phyloP scores from a whole-genome alignment of 2,329 filamentous ascomycete species.

The Saccharata proteae region DNA sequence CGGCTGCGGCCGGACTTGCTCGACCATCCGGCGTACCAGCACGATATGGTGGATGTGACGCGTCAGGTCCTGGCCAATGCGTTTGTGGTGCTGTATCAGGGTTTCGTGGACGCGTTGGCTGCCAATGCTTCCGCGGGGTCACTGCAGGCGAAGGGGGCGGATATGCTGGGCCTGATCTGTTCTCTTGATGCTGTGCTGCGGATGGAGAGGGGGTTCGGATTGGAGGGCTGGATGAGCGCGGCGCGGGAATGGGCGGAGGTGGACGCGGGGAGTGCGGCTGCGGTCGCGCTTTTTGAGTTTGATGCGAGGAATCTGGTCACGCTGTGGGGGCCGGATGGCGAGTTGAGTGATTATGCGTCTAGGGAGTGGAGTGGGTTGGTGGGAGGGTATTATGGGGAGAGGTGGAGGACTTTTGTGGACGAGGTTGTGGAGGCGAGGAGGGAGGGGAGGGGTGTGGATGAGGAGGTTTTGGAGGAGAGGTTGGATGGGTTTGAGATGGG shows the following conservation, averaged over 20 bases:
- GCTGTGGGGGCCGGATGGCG: conserved; percentile 35
- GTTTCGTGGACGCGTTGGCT: conserved; percentile 23
- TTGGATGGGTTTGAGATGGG: background rate
- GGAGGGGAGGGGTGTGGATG: background rate
- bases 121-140: conserved; percentile 6
- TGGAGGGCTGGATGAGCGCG: conserved; percentile 29
- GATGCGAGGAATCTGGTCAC: conserved; percentile 40
- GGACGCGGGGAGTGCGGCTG: too few relatives aligned
- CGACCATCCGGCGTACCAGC: conserved; percentile 29
- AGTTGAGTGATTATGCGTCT: conserved; percentile 39
- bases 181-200: conserved; percentile 31
- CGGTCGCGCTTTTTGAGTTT: too few relatives aligned
- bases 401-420: conserved; percentile 36
- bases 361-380: conserved; percentile 39
- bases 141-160: conserved; percentile 17
- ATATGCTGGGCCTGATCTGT: conserved; percentile 23
- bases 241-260: conserved; percentile 22
- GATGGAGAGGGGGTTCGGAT: conserved; percentile 31
- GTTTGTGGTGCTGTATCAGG: conserved; percentile 29
- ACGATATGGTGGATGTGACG: conserved; percentile 39
- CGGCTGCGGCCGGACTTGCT: conserved; percentile 23
- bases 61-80: conserved; percentile 37
- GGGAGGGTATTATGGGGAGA: conserved; percentile 32
- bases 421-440: conserved; percentile 20
- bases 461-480: background rate